phyloP scores from a whole-genome alignment of 1,284 basidiomycete species.

The Rhizopogon parksii region DNA sequence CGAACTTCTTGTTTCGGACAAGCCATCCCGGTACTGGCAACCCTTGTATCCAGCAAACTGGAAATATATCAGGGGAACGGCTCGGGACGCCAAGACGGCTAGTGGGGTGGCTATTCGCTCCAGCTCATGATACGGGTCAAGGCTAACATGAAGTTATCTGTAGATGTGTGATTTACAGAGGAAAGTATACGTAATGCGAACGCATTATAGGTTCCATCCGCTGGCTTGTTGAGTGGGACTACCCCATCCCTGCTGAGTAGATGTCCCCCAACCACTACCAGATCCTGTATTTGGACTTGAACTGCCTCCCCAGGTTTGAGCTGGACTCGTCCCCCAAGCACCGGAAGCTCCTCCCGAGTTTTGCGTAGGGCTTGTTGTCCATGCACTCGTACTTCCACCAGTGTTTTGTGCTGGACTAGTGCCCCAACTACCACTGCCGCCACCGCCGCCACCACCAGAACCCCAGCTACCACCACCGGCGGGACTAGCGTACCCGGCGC shows the following conservation, averaged over 20 bases:
- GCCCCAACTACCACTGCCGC: slow-evolving; percentile 10
- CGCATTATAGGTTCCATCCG: slow-evolving; percentile 46
- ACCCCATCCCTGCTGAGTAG: slow-evolving; percentile 33
- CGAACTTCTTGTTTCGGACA: no score
- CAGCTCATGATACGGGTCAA: background rate
- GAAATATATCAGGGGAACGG: no score
- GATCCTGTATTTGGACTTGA: slow-evolving; percentile 28
- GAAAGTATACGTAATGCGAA: background rate
- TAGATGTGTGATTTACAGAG: background rate
- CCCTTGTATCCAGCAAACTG: no score
- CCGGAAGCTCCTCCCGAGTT: slow-evolving; percentile 19
- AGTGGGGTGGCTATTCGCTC: background rate
- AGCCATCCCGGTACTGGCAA: no score
- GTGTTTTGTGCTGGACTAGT: slow-evolving; percentile 27
- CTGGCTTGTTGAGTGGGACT: slow-evolving; percentile 41
- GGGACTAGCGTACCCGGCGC: slow-evolving; percentile 29
- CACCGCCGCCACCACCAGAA: slow-evolving; percentile 20
- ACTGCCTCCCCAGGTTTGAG: slow-evolving; percentile 25
- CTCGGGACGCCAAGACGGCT: background rate
- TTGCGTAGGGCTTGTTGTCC: slow-evolving; percentile 24
- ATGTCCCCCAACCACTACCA: slow-evolving; percentile 22
- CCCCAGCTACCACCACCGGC: slow-evolving; percentile 32
- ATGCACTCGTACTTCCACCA: slow-evolving; percentile 15
- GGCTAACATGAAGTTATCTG: background rate
- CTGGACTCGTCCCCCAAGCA: slow-evolving; percentile 35